phyloP scores from a whole-genome alignment of 129 eudicot genomes.

The Heracleum sosnowskyi region DNA sequence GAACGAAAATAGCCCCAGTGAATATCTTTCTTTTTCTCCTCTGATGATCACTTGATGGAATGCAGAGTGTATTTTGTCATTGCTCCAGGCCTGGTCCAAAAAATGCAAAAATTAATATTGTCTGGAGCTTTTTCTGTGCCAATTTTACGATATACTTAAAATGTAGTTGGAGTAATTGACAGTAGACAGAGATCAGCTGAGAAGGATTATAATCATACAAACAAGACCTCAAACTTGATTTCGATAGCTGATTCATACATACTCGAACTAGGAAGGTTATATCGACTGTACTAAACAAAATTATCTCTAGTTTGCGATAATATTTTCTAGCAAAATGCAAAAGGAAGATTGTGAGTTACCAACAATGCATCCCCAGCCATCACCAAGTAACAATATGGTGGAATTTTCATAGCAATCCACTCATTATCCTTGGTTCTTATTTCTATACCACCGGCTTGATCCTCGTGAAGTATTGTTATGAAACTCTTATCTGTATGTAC shows the following conservation, averaged over 20 bases:
- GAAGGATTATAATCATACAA: too few species aligned
- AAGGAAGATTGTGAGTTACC: constrained; percentile 14
- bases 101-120: background rate
- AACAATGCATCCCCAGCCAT: constrained; percentile 52
- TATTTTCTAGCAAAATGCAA: background rate
- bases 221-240: too few species aligned
- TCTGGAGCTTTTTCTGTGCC: background rate
- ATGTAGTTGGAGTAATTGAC: background rate
- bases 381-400: constrained; percentile 38
- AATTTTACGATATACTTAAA: background rate
- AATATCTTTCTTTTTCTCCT: constrained; percentile 4
- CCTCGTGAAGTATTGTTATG: constrained; percentile 37
- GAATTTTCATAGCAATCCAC: constrained; percentile 28
- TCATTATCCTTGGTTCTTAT: constrained; percentile 33
- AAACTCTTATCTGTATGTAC: constrained; percentile 52
- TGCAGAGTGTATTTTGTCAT: constrained; percentile 9
- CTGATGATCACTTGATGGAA: constrained; percentile 6
- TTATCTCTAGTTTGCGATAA: too few species aligned
- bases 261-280: too few species aligned
- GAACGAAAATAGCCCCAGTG: background rate
- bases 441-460: constrained; percentile 44
- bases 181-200: too few species aligned
- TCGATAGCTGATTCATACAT: too few species aligned
- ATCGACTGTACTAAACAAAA: too few species aligned
- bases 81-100: constrained; percentile 6